Conservation (phyloP, 257 asterid species). For the Salvia miltiorrhiza region DNA sequence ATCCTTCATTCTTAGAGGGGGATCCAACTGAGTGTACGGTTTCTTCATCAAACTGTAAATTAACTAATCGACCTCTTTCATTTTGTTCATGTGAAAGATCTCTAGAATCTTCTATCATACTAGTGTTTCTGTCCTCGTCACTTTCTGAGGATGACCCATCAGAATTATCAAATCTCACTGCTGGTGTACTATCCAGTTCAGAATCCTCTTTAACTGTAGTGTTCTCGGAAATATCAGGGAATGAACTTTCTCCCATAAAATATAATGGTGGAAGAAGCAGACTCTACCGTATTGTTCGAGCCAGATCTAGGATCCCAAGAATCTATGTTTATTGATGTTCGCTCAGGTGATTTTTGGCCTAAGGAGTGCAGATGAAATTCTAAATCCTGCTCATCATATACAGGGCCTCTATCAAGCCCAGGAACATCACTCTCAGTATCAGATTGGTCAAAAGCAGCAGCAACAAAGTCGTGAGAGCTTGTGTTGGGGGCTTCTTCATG, state of each 20-base stretch:
- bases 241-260: slow-evolving; percentile 32
- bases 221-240: slow-evolving; percentile 39
- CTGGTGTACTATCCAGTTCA: slow-evolving; percentile 33
- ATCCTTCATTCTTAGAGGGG: slow-evolving; percentile 7
- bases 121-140: slow-evolving; percentile 41
- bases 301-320: slow-evolving; percentile 34
- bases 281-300: slow-evolving; percentile 30
- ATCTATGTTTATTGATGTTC: slow-evolving; percentile 22
- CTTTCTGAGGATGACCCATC: slow-evolving; percentile 52
- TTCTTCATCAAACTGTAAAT: slow-evolving; percentile 26
- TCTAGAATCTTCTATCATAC: slow-evolving; percentile 23
- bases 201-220: slow-evolving; percentile 29
- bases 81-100: slow-evolving; percentile 12
- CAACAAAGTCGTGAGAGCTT: slow-evolving; percentile 39
- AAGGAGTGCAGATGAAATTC: slow-evolving; percentile 39
- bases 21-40: slow-evolving; percentile 16
- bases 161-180: slow-evolving; percentile 63
- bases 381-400: slow-evolving; percentile 46
- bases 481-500: slow-evolving; percentile 31
- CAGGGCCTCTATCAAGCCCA: slow-evolving; percentile 37
- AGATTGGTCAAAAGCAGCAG: slow-evolving; percentile 52
- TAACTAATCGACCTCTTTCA: slow-evolving; percentile 19
- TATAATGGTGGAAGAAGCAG: slow-evolving; percentile 34
- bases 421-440: slow-evolving; percentile 57
- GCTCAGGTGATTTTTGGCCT: slow-evolving; percentile 39